Base-by-base conservation (phyloP, 805 yeast species). In the Huiozyma naganishii region DNA sequence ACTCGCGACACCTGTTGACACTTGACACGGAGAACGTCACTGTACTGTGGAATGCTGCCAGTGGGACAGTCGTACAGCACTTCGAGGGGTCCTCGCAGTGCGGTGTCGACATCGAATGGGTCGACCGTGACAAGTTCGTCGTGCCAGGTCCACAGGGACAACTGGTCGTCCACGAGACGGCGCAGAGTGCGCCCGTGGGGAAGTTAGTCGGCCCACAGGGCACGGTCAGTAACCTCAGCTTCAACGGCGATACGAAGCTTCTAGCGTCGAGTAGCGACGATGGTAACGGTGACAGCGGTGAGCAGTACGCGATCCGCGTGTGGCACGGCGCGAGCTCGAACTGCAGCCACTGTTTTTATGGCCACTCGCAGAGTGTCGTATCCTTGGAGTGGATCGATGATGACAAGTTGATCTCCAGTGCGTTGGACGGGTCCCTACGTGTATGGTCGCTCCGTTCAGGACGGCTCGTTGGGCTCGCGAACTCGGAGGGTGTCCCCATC, bases 241-340 rank as follows among this genome's bases (percentile, higher is more conserved):
- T 81, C 57, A 78, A 80, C 52, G 47, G 56, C 5, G 58, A 61
- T 2, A 66, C 71, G 11, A 76, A 76, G 50, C 59, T 81, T 29
- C 65, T 89, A 36, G 78, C 87, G 4, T 77, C 89, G 2, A 79
- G 85, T 7, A 79, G 94, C 1, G 95, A 85, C 56, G 96, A 89
- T 58, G 72, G 75, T 44, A 4, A 17, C 4, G 23, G 23, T 17
- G 23, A 17, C 23, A 17, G 23, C 23, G 23, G 23, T 17, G 23
- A 17, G 23, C 23, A 17, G 23, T 30, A 11, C 33, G 67, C 74
- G 0, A 70, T 88, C 7, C 74, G 85, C 51, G 67, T 87, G 17
- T 89, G 95, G 95, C 75, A 72, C 53, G 82, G 87, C 33, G 72
- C 72, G 28, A 73, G 78, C 30, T 64, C 74, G 27, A 75, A 74